Base-by-base conservation (phyloP, 768 basidiomycete genomes). In the Candolleomyces eurysporus region DNA sequence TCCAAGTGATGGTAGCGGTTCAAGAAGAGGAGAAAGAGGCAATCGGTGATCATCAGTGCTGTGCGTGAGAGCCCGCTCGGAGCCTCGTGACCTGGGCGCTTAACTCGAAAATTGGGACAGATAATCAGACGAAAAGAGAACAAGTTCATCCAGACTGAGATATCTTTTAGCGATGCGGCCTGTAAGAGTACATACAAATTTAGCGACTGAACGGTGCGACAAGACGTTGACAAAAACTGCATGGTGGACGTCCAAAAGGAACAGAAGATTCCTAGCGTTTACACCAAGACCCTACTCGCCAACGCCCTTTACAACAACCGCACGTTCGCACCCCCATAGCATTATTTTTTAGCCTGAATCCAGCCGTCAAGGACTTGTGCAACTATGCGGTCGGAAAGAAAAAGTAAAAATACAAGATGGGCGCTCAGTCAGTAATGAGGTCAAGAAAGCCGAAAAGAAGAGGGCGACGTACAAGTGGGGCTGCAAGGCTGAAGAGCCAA, bases 401-500 rank as follows among this genome's bases (percentile, higher is more conserved):
- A 62, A 51, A 11, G 22, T 5, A 9, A 19, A 5, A 31, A 26
- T 26, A 26, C 2, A 26, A 26, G n/a, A 26, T 26, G 26, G 36
- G 22, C n/a, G 32, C n/a, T 1, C 16, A 7, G 30, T 58, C 5
- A 58, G 57, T 10, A 32, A 17, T 4, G 4, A 31, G 13, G 42
- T 11, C 42, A 26, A 26, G 26, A 26, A 26, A 26, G 26, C 42
- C 11, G 42, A n/a, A n/a, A 43, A 26, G 26, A 4, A 26, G 26
- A 26, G n/a, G n/a, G n/a, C n/a, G n/a, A 59, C 78, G 60, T 62
- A 79, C 79, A 75, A 16, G 79, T 81, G 1, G 82, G 82, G 67
- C 79, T 75, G 65, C 76, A 77, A 21, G 76, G 76, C 61, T 81
- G 80, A 17, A 84, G 68, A 3, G 79, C 62, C 10, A 83, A 73